These are phyloP conservation scores for Boletus reticuloceps DNA, from an alignment of 768 basidiomycete species.

Conservation along the genomic window DNA sequence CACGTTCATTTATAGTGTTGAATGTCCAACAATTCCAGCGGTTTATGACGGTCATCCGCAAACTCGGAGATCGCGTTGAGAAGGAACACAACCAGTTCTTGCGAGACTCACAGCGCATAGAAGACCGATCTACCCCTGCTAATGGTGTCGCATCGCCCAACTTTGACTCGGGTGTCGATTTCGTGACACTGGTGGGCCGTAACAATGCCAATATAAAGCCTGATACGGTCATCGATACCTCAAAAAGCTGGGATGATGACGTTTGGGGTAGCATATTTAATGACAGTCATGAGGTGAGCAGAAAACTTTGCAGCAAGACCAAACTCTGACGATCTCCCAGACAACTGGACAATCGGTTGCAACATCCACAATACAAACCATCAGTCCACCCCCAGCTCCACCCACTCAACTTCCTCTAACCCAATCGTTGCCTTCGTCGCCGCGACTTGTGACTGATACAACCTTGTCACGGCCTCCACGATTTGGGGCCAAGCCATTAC, in stretches of 20 bases:
- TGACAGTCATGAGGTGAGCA: constrained; percentile 32
- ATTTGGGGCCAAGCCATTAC: constrained; percentile 37
- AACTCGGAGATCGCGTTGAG: constrained; percentile 83
- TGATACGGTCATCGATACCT: constrained; percentile 37
- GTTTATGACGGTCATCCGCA: constrained; percentile 85
- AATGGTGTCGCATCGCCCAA: constrained; percentile 39
- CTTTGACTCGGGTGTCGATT: constrained; percentile 64
- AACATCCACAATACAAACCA: constrained; percentile 14
- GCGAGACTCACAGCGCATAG: constrained; percentile 87
- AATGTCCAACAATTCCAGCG: constrained; percentile 85
- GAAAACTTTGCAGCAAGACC: not conserved
- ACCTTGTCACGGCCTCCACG: constrained; percentile 35
- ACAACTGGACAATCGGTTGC: constrained; percentile 12
- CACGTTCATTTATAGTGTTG: constrained; percentile 47
- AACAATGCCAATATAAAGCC: constrained; percentile 46
- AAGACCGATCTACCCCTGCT: constrained; percentile 62
- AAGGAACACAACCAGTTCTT: constrained; percentile 90
- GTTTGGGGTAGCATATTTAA: constrained; percentile 81
- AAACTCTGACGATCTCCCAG: constrained; percentile 12
- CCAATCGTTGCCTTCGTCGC: constrained; percentile 41
- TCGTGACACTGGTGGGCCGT: constrained; percentile 81
- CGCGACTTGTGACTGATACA: constrained; percentile 33
- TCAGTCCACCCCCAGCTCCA: constrained; percentile 13
- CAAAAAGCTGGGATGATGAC: constrained; percentile 72
- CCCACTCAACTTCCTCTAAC: constrained; percentile 16